These are phyloP conservation scores for Amanita rubescens DNA, from an alignment of 768 basidiomycete genomes.

Conservation along the genomic window DNA sequence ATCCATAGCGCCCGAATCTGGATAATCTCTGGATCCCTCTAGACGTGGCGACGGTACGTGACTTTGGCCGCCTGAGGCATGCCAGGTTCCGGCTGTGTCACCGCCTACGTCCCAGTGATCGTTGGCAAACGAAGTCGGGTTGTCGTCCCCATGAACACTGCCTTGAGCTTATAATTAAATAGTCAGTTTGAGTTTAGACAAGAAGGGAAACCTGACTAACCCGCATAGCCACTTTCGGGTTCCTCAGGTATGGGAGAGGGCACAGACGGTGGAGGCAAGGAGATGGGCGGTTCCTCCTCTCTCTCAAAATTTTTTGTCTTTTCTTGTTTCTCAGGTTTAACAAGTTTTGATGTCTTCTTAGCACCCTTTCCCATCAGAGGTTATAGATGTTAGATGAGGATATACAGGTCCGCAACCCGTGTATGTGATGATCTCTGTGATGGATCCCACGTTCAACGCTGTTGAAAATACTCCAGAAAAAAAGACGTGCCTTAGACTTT, in stretches of 20 bases:
- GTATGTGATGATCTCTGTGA: not conserved
- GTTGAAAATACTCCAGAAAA: not conserved
- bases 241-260: constrained; percentile 6
- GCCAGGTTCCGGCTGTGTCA: not conserved
- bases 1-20: not conserved
- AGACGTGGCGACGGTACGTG: not conserved
- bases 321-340: not conserved
- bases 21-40: not conserved
- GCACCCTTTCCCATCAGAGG: constrained; percentile 7
- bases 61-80: not conserved
- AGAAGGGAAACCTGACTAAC: not conserved
- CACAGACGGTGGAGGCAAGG: not conserved
- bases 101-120: not conserved
- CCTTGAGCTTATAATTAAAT: constrained; percentile 1
- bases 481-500: not conserved
- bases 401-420: not conserved
- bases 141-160: constrained; percentile 2
- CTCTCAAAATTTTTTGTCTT: not conserved
- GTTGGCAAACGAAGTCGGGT: not conserved
- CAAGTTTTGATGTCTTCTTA: constrained; percentile 1
- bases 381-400: not conserved
- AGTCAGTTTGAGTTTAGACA: constrained; percentile 1
- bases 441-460: not conserved
- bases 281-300: not conserved
- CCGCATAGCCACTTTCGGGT: not conserved